Evolutionary conservation across 1,284 basidiomycete genomes (phyloP), one percentile per base, ranked within the genome.

Genomic region (Ustilago loliicola): DNA sequence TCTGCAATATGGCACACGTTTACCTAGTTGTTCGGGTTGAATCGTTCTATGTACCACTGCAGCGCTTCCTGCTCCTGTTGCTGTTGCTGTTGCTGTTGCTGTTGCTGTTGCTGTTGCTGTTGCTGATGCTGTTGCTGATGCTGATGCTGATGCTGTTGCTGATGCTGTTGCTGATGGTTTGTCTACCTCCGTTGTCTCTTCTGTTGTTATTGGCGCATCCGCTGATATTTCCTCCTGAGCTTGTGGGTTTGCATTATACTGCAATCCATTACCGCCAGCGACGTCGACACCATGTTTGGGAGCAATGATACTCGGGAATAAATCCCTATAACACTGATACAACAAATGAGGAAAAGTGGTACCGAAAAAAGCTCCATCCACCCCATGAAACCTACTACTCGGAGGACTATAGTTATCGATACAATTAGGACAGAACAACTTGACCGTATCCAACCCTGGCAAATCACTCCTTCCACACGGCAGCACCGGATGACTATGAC

Each of bases 301-400:
- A 11, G 83, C 83, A 19, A 86, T 73, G 42, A 83, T 81, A 25
- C 75, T 81, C 0, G 85, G 84, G 7, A 83, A 81, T 2, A 85
- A 45, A 51, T 85, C 85, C 36, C 94, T 93, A 88, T 97, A 99
- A 74, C 93, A 95, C 86, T 98, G 96, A 89, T 98, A 98, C 88
- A 99, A 94, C 34, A 99, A 90, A 83, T 98, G 95, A 0, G 96
- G 91, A 87, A 99, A 99, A 9, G 97, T 98, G 0, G 97, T 98
- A 25, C 97, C 97, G 88, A 99, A 99, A 89, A 98, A 99, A 21
- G 97, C 96, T 92, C 96, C 97, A 87, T 99, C 97, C 34, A 99
- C 94, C 25, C 94, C 93, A 86, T 95, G 93, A 87, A 95, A 99
- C 66, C 96, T 91, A 86, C 93, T 95, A 87, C 94, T 96, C 4